A percentile compares a stretch with the other conserved stretches of the same genome.
Evolutionary conservation across 176 grass and related monocot genomes (phyloP).

Genomic region (Oropetium thomaeum): DNA sequence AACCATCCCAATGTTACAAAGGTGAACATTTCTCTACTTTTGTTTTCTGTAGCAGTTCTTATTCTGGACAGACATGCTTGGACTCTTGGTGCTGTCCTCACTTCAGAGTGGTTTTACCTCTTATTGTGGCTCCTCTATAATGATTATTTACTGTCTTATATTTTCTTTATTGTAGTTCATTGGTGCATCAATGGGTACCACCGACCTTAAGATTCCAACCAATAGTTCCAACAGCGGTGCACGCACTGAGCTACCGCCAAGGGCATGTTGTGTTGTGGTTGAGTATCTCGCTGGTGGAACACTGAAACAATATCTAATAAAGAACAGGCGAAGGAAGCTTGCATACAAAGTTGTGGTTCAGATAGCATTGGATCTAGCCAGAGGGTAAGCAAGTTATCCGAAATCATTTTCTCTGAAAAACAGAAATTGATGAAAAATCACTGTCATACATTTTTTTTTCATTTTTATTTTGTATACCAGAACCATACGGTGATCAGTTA

Average conservation of each 20-base stretch:
- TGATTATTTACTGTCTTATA: neutral
- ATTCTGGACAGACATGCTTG: neutral
- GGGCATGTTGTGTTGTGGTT: slow-evolving; percentile 69
- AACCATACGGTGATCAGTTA: neutral
- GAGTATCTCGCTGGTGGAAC: slow-evolving; percentile 70
- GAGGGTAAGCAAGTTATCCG: slow-evolving; percentile 52
- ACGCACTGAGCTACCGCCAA: slow-evolving; percentile 34
- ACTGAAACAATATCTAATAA: slow-evolving; percentile 61
- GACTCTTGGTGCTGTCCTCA: neutral
- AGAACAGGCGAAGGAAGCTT: slow-evolving; percentile 57
- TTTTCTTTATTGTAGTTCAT: slow-evolving; percentile 50
- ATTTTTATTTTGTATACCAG: neutral
- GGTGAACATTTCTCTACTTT: slow-evolving; percentile 38
- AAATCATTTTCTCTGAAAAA: neutral
- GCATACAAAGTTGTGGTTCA: slow-evolving; percentile 70
- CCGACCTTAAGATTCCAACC: slow-evolving; percentile 54
- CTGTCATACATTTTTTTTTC: neutral
- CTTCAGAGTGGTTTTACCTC: neutral
- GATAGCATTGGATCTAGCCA: slow-evolving; percentile 69
- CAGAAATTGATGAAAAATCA: neutral
- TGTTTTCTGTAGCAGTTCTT: neutral
- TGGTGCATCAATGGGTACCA: slow-evolving; percentile 74
- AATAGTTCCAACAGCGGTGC: slow-evolving; percentile 38
- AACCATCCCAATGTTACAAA: slow-evolving; percentile 73
- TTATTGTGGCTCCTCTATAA: neutral